Evolutionary conservation across 257 asterid species (phyloP), one percentile per base, ranked within the genome.

Genomic region (Solanum tacnaense): DNA sequence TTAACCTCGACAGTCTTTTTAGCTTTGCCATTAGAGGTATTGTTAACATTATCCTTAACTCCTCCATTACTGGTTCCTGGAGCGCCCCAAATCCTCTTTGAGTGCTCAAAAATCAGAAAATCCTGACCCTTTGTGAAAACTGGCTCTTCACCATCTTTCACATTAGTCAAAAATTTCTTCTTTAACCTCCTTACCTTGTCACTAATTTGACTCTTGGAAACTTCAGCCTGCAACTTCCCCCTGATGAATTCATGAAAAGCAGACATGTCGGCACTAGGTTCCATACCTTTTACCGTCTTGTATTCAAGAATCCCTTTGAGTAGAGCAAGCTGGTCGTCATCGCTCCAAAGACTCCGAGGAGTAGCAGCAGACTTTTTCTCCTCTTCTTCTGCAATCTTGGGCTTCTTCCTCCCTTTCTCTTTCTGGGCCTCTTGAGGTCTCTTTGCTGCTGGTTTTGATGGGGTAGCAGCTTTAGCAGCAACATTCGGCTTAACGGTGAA

Each of bases 11-110:
- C 68, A 25, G 2, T 52, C 83, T 67, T 84, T 84, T 87, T 71
- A 2, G 38, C 62, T 84, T 78, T 89, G 72, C 74, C 73, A n/a
- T 18, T 83, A 16, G 60, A 71, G 11, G 60, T 73, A 84, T 27
- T 79, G 67, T 82, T 88, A 58, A 5, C 91, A 65, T 62, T 79
- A 52, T 60, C 88, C 46, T 39, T 74, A 23, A 56, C 65, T 58
- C 56, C 88, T 72, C 56, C 88, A 31, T 9, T 87, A 72, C 34
- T 73, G 60, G 16, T 18, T 72, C 9, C 60, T 7, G 78, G 41
- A 21, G 41, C 87, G 41, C 93, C 98, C 97, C 97, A 94, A 21
- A 92, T 88, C 70, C 70, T 90, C 90, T 91, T 91, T 0, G 97
- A 93, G 41, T 92, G 91, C 18, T 90, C 92, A 34, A 89, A 93